Base-by-base conservation (phyloP, 2,329 filamentous ascomycete genomes). In the Daldinia sp. region DNA sequence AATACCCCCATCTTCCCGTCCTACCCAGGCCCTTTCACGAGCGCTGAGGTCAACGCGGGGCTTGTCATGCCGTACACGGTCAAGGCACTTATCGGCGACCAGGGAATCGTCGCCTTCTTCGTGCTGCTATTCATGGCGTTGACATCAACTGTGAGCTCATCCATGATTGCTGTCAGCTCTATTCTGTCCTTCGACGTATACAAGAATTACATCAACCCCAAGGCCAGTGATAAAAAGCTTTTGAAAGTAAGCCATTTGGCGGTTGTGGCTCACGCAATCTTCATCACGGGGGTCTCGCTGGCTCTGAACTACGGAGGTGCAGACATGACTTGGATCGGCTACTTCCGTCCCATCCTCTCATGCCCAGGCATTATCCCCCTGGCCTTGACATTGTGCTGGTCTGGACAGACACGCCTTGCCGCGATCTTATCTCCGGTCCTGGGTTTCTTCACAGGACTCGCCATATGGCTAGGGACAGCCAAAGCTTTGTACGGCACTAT, bases 81-180 rank as follows among this genome's bases (percentile, higher is more conserved):
- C 10, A 77, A 78, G 45, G 78, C 80, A 0, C 69, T 83, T 0
- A 76, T 82, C 7, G 81, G 81, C 4, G 73, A 74, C 39, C 74
- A 75, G 8, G 81, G 78, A 0, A 79, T 79, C 8, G 73, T 76
- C 2, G 81, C 75, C 1, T 77, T 81, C 48, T 77, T 84, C 13
- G 75, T 84, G 0, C 72, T 83, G 6, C 71, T 83, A 1, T 84
- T 83, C 71, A 84, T 84, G 82, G 80, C 82, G 3, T 68, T 83
- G 23, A 84, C 82, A 0, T 81, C 78, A 52, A 83, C 81, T 0
- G 76, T 83, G 0, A 82, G 80, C 0, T 82, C 82, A 0, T 80
- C 77, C 3, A 80, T 83, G 75, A 83, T 84, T 48, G 82, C 82
- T 1, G 81, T 83, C 19, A 81, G 78, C 72, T 81, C 78, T 58